A percentile compares a stretch with the other conserved stretches of the same genome.
These are phyloP conservation scores for Thraustochytrium sp. DNA, from an alignment of 352 stramenopile genomes.

Conservation along the genomic window DNA sequence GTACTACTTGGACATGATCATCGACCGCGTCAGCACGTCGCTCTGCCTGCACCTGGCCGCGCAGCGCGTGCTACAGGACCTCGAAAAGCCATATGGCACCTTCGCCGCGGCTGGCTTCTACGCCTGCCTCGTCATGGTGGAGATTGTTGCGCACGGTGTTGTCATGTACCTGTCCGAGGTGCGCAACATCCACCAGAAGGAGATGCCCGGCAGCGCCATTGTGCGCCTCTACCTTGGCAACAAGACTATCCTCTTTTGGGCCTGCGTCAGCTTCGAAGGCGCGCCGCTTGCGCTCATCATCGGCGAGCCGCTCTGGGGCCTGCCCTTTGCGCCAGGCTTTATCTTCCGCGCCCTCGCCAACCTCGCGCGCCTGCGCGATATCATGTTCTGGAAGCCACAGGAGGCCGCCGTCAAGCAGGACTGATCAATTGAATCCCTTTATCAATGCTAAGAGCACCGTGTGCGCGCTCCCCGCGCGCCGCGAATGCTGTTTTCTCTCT, in stretches of 20 bases:
- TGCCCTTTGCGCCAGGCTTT: slow-evolving; percentile 12
- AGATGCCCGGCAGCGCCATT: slow-evolving; percentile 22
- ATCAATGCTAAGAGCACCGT: too few species aligned
- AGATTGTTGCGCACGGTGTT: slow-evolving; percentile 33
- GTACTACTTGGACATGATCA: slow-evolving; percentile 43
- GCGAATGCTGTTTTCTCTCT: too few species aligned
- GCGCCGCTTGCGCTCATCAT: not conserved
- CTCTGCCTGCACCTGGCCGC: slow-evolving; percentile 34
- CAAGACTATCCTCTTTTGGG: slow-evolving; percentile 34
- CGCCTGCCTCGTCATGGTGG: slow-evolving; percentile 26
- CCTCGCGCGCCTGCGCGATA: not conserved
- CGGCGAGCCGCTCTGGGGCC: not conserved
- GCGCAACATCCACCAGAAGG: slow-evolving; percentile 37
- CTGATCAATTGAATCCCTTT: too few species aligned
- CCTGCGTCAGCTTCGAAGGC: slow-evolving; percentile 23
- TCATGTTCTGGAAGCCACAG: not conserved
- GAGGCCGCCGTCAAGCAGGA: too few species aligned
- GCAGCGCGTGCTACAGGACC: not conserved
- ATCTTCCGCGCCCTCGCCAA: slow-evolving; percentile 1
- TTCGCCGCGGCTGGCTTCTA: not conserved
- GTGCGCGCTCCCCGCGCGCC: too few species aligned
- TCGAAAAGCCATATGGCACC: not conserved
- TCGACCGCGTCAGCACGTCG: slow-evolving; percentile 3
- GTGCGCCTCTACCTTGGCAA: slow-evolving; percentile 39
- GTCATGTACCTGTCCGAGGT: slow-evolving; percentile 36